Evolutionary conservation across 2,329 filamentous ascomycete species (phyloP).

Genomic region (Taxawa tesnikishii): DNA sequence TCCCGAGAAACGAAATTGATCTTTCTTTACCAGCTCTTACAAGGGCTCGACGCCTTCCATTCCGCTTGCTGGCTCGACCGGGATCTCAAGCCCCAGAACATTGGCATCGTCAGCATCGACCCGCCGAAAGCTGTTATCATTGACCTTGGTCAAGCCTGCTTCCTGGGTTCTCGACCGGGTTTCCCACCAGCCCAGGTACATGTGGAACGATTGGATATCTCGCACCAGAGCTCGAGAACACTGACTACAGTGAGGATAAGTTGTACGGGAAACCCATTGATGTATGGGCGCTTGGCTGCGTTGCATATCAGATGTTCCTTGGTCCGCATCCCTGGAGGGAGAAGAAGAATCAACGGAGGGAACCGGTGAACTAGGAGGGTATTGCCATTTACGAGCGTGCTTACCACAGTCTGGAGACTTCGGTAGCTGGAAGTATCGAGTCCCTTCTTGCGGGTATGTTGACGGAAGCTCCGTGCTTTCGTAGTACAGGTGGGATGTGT

Average conservation of each 20-base stretch:
- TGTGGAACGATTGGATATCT: not conserved
- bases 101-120: not conserved
- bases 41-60: not conserved
- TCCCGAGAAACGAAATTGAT: not conserved
- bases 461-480: not conserved
- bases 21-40: not conserved
- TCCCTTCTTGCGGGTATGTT: not conserved
- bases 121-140: conserved; percentile 1
- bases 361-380: not conserved
- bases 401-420: not conserved
- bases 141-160: not conserved
- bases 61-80: not conserved
- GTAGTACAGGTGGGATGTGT: not conserved
- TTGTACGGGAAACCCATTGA: not conserved
- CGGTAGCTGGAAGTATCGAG: not conserved
- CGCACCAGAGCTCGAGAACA: not conserved
- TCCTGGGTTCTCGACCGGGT: not conserved
- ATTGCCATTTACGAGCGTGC: not conserved
- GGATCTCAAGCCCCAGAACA: not conserved
- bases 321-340: not conserved
- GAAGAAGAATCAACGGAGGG: not conserved
- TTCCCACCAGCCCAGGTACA: not conserved
- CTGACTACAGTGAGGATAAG: not conserved
- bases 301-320: not conserved
- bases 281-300: not conserved